phyloP scores from a whole-genome alignment of 1,284 basidiomycete species.

The Fistulinella staudtii region DNA sequence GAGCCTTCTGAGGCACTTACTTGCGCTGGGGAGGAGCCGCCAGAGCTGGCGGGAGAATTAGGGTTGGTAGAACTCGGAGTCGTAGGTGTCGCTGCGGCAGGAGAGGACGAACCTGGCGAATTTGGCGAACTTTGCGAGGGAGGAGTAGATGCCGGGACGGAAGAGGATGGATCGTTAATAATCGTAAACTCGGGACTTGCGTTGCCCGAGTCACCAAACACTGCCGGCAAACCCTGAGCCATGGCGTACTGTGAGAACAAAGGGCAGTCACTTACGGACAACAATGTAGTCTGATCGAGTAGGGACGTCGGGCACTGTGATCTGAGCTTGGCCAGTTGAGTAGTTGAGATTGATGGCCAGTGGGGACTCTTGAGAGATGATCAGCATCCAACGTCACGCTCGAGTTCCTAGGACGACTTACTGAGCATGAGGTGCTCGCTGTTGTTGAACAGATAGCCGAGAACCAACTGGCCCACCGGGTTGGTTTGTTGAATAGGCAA shows the following conservation, averaged over 20 bases:
- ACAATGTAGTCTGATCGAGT: conserved; percentile 42
- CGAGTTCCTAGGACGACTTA: conserved; percentile 33
- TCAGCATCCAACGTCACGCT: conserved; percentile 7
- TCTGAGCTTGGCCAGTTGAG: conserved; percentile 43
- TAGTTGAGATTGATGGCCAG: conserved; percentile 56
- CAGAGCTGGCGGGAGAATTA: background rate
- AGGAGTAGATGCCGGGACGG: conserved; percentile 11
- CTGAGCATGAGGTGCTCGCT: conserved; percentile 54
- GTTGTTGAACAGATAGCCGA: conserved; percentile 46
- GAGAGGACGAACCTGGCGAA: conserved; percentile 4
- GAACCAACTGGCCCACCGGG: conserved; percentile 46
- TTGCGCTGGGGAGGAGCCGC: conserved; percentile 1
- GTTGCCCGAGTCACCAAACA: conserved; percentile 44
- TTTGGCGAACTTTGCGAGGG: background rate
- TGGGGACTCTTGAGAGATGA: conserved; percentile 40
- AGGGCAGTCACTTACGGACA: conserved; percentile 40
- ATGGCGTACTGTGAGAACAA: background rate
- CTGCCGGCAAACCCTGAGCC: conserved; percentile 15
- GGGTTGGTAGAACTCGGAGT: background rate
- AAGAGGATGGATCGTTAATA: conserved; percentile 22
- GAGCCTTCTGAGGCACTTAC: background rate
- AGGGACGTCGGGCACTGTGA: conserved; percentile 55
- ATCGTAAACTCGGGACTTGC: conserved; percentile 44
- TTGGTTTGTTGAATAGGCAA: conserved; percentile 50
- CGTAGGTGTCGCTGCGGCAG: conserved; percentile 13